phyloP scores from a whole-genome alignment of 352 stramenopile species.

The Phytophthora pini region DNA sequence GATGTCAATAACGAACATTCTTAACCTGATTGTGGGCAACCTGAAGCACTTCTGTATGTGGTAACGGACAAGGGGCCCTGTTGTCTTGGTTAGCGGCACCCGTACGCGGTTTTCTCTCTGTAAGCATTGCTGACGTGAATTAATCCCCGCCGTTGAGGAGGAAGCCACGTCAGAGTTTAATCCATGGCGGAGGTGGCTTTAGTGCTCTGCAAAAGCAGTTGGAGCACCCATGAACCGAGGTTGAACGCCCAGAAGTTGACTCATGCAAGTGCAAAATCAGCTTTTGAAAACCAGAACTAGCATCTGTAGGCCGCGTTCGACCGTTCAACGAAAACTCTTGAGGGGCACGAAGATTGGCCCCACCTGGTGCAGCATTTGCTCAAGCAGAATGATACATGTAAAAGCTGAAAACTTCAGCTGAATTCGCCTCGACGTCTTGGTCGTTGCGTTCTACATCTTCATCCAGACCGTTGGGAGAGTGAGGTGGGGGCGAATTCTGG shows the following conservation, averaged over 20 bases:
- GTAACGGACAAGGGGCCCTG: neutral
- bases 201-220: constrained; percentile 25
- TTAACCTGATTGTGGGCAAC: constrained; percentile 1
- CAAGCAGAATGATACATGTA: constrained; percentile 21
- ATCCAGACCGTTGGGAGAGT: neutral
- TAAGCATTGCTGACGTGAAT: neutral
- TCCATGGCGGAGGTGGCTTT: constrained; percentile 1
- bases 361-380: constrained; percentile 22
- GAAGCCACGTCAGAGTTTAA: constrained; percentile 13
- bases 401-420: constrained; percentile 9
- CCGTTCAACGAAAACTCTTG: constrained; percentile 19
- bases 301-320: constrained; percentile 29
- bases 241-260: constrained; percentile 8
- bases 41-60: neutral
- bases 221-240: constrained; percentile 5
- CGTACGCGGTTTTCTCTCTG: neutral
- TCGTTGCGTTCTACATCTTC: neutral
- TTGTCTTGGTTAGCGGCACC: constrained; percentile 10
- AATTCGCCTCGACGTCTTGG: constrained; percentile 3
- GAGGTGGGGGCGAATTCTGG: constrained; percentile 3
- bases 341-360: constrained; percentile 11
- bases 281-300: constrained; percentile 13
- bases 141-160: constrained; percentile 10
- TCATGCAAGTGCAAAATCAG: constrained; percentile 8
- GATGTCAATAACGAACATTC: constrained; percentile 10